Percentiles rank a stretch among this genome's conserved stretches.
Evolutionary conservation across 148 eudicot species (phyloP).

Genomic region (Arbutus unedo): DNA sequence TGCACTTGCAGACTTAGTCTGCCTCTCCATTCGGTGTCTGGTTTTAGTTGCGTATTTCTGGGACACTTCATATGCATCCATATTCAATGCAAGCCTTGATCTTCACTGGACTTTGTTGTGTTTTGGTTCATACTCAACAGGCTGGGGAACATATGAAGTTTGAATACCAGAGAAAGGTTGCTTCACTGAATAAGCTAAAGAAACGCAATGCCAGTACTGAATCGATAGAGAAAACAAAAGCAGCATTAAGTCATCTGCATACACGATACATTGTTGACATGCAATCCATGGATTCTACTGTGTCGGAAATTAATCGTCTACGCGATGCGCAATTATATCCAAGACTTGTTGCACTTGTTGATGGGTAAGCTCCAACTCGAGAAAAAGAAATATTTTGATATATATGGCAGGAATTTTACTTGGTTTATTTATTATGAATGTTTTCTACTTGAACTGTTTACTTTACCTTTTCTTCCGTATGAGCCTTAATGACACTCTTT

Average conservation of each 20-base stretch:
- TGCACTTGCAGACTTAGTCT: neutral
- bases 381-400: neutral
- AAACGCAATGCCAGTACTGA: conserved; percentile 61
- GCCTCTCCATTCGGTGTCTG: neutral
- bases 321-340: conserved; percentile 91
- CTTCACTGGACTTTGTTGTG: neutral
- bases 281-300: conserved; percentile 98
- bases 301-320: conserved; percentile 78
- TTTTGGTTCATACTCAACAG: conserved; percentile 40
- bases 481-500: neutral
- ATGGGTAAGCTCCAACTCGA: conserved; percentile 55
- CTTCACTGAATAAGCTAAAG: conserved; percentile 78
- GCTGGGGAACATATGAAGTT: conserved; percentile 91
- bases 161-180: conserved; percentile 85
- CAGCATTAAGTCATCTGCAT: conserved; percentile 88
- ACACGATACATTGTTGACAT: conserved; percentile 96
- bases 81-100: neutral
- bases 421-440: neutral
- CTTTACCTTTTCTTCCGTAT: neutral
- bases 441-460: neutral
- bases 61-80: neutral
- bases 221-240: conserved; percentile 86
- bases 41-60: neutral
- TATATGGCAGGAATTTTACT: neutral
- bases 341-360: conserved; percentile 79